These are phyloP conservation scores for Penstemon newberryi DNA, from an alignment of 257 asterid species.

Conservation along the genomic window DNA sequence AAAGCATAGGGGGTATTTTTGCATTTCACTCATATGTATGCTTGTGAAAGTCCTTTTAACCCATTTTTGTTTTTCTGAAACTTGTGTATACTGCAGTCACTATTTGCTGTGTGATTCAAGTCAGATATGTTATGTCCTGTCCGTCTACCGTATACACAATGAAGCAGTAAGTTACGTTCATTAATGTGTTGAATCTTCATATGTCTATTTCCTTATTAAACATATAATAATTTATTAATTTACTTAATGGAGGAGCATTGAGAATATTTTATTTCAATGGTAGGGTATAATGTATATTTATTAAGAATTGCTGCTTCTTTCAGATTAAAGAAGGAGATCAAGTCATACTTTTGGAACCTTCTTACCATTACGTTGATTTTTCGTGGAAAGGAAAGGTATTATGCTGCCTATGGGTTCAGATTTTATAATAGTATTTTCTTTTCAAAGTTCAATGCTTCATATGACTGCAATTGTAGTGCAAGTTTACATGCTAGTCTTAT, in stretches of 20 bases:
- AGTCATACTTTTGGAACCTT: slow-evolving; percentile 73
- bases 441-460: background rate
- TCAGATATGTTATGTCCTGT: slow-evolving; percentile 61
- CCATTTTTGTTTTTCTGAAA: slow-evolving; percentile 5
- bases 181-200: slow-evolving; percentile 11
- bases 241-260: slow-evolving; percentile 10
- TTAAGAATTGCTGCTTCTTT: slow-evolving; percentile 5
- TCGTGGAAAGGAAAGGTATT: slow-evolving; percentile 86
- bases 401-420: slow-evolving; percentile 4
- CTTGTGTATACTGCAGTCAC: slow-evolving; percentile 50
- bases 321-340: slow-evolving; percentile 91
- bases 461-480: background rate
- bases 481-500: background rate
- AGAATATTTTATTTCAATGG: slow-evolving; percentile 1
- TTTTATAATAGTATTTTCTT: background rate
- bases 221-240: background rate
- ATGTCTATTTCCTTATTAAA: slow-evolving; percentile 6
- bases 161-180: slow-evolving; percentile 61
- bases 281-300: slow-evolving; percentile 1
- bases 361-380: slow-evolving; percentile 54
- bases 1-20: too few relatives aligned
- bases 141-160: slow-evolving; percentile 66
- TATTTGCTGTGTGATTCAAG: slow-evolving; percentile 79
- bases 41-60: slow-evolving; percentile 19
- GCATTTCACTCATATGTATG: too few relatives aligned